These are phyloP conservation scores for Aspergillus japonicus DNA, from an alignment of 2,329 filamentous ascomycete species.

Conservation along the genomic window DNA sequence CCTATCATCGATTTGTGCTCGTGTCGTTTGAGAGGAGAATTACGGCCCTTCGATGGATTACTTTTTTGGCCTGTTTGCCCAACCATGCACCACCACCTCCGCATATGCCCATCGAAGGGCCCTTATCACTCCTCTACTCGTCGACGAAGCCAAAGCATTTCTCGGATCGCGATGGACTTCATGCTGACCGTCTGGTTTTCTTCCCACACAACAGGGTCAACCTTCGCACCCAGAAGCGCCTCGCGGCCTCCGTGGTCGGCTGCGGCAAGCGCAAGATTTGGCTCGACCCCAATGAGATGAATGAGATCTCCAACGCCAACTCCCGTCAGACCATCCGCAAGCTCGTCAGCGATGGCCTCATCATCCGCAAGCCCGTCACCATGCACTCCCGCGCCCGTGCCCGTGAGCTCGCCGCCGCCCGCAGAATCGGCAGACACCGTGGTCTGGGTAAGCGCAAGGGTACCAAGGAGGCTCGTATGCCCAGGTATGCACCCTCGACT, in stretches of 20 bases:
- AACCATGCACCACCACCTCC: slow-evolving; percentile 6
- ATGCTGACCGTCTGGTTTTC: slow-evolving; percentile 34
- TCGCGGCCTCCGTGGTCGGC: slow-evolving; percentile 96
- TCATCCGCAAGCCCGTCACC: slow-evolving; percentile 99
- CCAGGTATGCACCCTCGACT: slow-evolving; percentile 63
- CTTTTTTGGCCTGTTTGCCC: background rate
- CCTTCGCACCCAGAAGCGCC: slow-evolving; percentile 99
- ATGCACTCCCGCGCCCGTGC: slow-evolving; percentile 99
- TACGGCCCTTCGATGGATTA: slow-evolving; percentile 22
- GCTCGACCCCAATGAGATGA: slow-evolving; percentile 99
- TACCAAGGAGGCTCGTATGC: slow-evolving; percentile 99
- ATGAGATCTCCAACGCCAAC: slow-evolving; percentile 99
- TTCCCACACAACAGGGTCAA: slow-evolving; percentile 74
- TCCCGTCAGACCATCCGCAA: slow-evolving; percentile 99
- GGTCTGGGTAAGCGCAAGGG: slow-evolving; percentile 99
- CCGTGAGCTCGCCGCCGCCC: slow-evolving; percentile 89
- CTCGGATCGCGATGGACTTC: slow-evolving; percentile 21
- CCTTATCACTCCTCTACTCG: slow-evolving; percentile 4
- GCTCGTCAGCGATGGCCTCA: slow-evolving; percentile 98
- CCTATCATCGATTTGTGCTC: slow-evolving; percentile 28
- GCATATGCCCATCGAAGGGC: slow-evolving; percentile 11
- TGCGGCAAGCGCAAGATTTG: slow-evolving; percentile 99
- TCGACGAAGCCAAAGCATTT: slow-evolving; percentile 4
- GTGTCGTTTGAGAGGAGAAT: slow-evolving; percentile 17
- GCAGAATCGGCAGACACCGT: slow-evolving; percentile 94